Base-by-base conservation (phyloP, 805 yeast species). In the Nakazawaea ernobii region DNA sequence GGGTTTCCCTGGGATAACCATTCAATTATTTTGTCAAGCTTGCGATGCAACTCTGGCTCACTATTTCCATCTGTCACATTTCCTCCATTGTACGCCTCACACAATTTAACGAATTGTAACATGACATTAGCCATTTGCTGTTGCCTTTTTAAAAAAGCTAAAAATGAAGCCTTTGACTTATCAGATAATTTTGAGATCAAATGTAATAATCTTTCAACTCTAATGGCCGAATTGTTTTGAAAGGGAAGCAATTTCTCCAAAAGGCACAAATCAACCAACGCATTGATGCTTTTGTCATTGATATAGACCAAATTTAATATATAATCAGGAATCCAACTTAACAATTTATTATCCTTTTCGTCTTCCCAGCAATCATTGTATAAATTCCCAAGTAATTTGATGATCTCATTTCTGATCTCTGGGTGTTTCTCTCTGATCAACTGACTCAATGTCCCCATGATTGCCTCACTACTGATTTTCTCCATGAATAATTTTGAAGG, bases 141-240 rank as follows among this genome's bases (percentile, higher is more conserved):
- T 58, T 89, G 96, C 43, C 96, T 72, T 55, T 73, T 77, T 43
- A 78, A 74, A 33, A 87, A 76, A 0, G 96, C 92, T 49, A 70
- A 63, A 54, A 89, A 84, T 0, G 95, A 78, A 24, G 76, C 70
- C 51, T 71, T 71, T 0, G 91, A 75, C 52, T 79, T 82, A 1
- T 72, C 73, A 43, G 80, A 77, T 26, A 90, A 68, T 32, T 61
- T 64, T 1, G 66, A 55, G 44, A 78, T 64, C 1, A 86, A 69
- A 1, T 60, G 62, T 40, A 85, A 59, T 2, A 86, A 52, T 44
- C 94, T 67, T 7, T 65, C 59, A 0, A 81, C 82, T 48, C 95
- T 68, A 32, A 56, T 64, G 1, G 58, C 52, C 5, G 73, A 61
- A 50, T 75, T 71, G 3, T 62, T 53, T 15, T 77, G 79, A 27